Evolutionary conservation across 768 basidiomycete genomes (phyloP).

Genomic region (Fistulinella prunicolor): DNA sequence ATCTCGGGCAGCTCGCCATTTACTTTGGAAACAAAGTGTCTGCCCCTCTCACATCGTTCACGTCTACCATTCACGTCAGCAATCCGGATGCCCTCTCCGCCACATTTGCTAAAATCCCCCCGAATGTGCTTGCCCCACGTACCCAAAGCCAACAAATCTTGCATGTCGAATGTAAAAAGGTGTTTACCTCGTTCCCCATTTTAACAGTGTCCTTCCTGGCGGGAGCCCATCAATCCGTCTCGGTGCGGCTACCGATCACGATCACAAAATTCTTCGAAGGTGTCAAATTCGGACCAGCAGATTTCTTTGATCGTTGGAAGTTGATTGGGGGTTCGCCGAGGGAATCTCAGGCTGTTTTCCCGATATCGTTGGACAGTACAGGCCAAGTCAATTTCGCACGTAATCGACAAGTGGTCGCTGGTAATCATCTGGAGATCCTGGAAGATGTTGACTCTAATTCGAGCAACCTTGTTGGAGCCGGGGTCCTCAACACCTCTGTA

Average conservation of each 20-base stretch:
- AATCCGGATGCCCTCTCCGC: slow-evolving; percentile 76
- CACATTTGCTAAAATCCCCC: slow-evolving; percentile 88
- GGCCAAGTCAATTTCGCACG: slow-evolving; percentile 75
- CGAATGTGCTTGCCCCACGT: slow-evolving; percentile 72
- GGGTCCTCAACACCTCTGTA: slow-evolving; percentile 88
- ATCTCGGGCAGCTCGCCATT: slow-evolving; percentile 89
- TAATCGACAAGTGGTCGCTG: slow-evolving; percentile 73
- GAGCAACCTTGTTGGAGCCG: slow-evolving; percentile 92
- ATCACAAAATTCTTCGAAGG: slow-evolving; percentile 93
- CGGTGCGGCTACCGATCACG: slow-evolving; percentile 81
- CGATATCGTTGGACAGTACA: slow-evolving; percentile 60
- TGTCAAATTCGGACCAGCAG: slow-evolving; percentile 74
- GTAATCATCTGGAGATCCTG: slow-evolving; percentile 73
- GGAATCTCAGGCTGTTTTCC: slow-evolving; percentile 87
- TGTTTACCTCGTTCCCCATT: slow-evolving; percentile 74
- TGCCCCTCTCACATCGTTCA: slow-evolving; percentile 87
- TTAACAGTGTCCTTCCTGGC: slow-evolving; percentile 89
- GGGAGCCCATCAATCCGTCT: slow-evolving; percentile 84
- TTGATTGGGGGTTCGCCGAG: slow-evolving; percentile 93
- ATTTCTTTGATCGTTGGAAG: slow-evolving; percentile 99
- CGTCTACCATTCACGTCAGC: slow-evolving; percentile 70
- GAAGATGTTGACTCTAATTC: slow-evolving; percentile 91
- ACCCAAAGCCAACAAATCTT: slow-evolving; percentile 92
- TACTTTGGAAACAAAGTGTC: slow-evolving; percentile 96
- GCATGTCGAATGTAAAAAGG: slow-evolving; percentile 92